Base-by-base conservation (phyloP, 2,329 filamentous ascomycete genomes). In the Mycocentrospora acerina region DNA sequence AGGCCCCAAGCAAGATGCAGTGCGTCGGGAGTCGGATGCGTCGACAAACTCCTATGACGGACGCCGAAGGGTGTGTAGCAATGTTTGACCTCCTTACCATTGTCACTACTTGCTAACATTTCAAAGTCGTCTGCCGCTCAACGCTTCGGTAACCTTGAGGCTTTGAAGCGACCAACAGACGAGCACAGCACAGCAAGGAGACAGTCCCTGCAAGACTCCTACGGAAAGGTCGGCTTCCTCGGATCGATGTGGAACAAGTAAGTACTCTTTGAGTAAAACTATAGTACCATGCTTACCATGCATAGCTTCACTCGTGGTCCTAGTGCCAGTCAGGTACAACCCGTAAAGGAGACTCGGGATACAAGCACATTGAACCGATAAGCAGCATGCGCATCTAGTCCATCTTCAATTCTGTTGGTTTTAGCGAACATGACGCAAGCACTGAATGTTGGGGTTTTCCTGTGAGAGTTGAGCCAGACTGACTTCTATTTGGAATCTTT, bases 241-340 rank as follows among this genome's bases (percentile, higher is more conserved):
- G 64, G 62, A 11, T 48, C 44, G 1, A 48, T 59, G 53, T 67
- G 64, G 64, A 65, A 66, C 35, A 66, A 58, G 64, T 63, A 46
- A 32, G 53, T 27, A 29, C 8, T 12, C 14, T n/a, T 2, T 22
- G 3, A 19, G 18, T 9, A 4, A 11, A 3, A 9, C 7, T 12
- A 22, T 10, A 16, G 14, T 10, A 2, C 11, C 7, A 14, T 12
- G 13, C 46, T 59, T n/a, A 64, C 25, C 10, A 1, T 10, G 3
- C 17, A 4, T n/a, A 66, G 62, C 35, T 66, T 56, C 34, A 67
- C 64, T 18, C 62, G 62, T 24, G 62, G 64, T 11, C 48, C 57
- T 33, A 9, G 19, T 9, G 19, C n/a, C n/a, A n/a, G n/a, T n/a
- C 45, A 16, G 14, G 17, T 22, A 6, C 19, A 22, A 22, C 19